A percentile compares a stretch with the other conserved stretches of the same genome.
Conservation (phyloP, 768 basidiomycete genomes). For the Asterophora parasitica region DNA sequence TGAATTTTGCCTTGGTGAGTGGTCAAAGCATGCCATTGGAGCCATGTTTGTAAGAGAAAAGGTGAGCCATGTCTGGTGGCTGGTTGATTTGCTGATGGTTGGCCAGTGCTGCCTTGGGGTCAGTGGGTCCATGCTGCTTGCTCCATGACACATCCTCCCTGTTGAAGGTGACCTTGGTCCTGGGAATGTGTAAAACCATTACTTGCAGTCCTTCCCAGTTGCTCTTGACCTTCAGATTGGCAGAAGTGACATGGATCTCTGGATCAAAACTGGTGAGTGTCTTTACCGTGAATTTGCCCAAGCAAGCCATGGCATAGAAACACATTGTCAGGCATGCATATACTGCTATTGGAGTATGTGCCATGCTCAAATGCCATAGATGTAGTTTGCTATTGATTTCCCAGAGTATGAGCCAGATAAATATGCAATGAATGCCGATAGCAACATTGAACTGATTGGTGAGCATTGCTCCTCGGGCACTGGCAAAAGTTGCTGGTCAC, state of each 20-base stretch:
- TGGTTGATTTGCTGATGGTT: conserved; percentile 8
- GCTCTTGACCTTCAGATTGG: too few species aligned
- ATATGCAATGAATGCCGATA: conserved; percentile 26
- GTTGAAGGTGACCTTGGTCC: not conserved
- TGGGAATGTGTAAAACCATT: conserved; percentile 1
- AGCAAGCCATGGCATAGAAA: not conserved
- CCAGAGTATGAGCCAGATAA: conserved; percentile 29
- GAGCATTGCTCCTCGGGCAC: conserved; percentile 25
- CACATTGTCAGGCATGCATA: not conserved
- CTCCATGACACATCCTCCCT: conserved; percentile 14
- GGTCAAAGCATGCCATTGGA: not conserved
- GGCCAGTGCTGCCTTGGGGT: conserved; percentile 3
- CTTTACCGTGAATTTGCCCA: not conserved
- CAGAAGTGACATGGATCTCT: not conserved
- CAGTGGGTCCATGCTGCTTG: conserved; percentile 3
- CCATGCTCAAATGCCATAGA: conserved; percentile 39
- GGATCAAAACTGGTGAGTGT: too few species aligned
- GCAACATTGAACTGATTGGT: conserved; percentile 20
- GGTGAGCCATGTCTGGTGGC: not conserved
- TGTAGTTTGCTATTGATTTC: conserved; percentile 31
- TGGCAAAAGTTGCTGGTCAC: too few species aligned
- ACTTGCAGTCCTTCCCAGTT: not conserved
- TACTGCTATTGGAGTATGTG: conserved; percentile 33
- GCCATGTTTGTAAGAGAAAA: conserved; percentile 3
- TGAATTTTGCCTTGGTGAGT: conserved; percentile 20